Evolutionary conservation across 176 grass and related monocot genomes (phyloP), one percentile per base, ranked within the genome.

Genomic region (Stipa capillata): DNA sequence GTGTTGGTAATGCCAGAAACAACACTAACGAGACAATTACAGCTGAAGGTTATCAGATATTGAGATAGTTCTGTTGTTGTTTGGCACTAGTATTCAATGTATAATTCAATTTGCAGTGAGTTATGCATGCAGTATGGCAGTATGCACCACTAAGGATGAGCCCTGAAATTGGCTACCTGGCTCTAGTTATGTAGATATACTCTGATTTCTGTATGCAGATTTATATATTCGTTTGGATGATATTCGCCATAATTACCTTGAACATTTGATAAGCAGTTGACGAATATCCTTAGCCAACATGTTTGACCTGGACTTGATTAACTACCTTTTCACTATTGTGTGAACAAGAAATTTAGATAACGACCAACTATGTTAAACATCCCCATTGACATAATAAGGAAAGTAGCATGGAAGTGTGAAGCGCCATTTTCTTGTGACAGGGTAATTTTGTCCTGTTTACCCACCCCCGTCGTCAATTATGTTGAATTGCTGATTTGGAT

Each of bases 301-400:
- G 21, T 25, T 76, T 82, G 40, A 3, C 53, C 23, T 60, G 40
- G 39, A 50, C 0, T 58, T 69, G 40, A 29, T 45, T 34, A 57
- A 76, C 23, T 65, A 79, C 2, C 1, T 72, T 81, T 83, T 49
- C 29, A 17, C 35, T 48, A 67, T 25, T 45, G 11, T 51, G 14
- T 59, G 5, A 36, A 49, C 6, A 36, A n/a, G 4, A 70, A n/a
- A 20, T 63, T 54, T 67, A 20, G 77, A 50, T 25, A 43, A 61
- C 35, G 20, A 27, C 17, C 27, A 58, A 17, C 5, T 45, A 51
- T 29, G 25, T 76, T 65, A 44, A 69, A 76, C n/a, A 59, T 58
- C 17, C 65, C 51, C 23, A 50, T 86, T 75, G 50, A 60, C 33
- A 60, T 25, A 78, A n/a, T n/a, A 78, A 61, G 10, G 25, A 70